Percentiles rank a stretch among this genome's conserved stretches.
phyloP scores from a whole-genome alignment of 1,139 yeast genomes.

The Nakaseomyces bracarensis region DNA sequence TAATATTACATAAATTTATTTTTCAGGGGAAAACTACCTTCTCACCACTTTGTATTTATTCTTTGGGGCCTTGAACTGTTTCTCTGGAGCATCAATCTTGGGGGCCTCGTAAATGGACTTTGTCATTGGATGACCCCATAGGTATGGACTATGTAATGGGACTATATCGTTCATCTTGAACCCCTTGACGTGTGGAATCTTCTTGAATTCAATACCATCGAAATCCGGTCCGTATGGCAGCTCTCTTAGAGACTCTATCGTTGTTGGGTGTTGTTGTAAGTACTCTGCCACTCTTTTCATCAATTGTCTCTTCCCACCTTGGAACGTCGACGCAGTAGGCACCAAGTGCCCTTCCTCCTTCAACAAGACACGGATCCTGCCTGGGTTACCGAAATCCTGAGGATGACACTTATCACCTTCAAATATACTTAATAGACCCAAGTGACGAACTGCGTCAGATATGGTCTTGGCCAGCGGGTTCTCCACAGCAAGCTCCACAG shows the following conservation, averaged over 20 bases:
- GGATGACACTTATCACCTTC: conserved; percentile 89
- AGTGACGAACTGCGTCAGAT: conserved; percentile 47
- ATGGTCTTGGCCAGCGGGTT: conserved; percentile 84
- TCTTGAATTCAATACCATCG: conserved; percentile 46
- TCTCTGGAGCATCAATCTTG: conserved; percentile 34
- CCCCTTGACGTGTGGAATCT: conserved; percentile 72
- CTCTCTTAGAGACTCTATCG: conserved; percentile 50
- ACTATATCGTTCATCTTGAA: conserved; percentile 78
- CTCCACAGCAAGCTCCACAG: conserved; percentile 55
- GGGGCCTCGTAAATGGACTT: conserved; percentile 60
- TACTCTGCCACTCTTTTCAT: conserved; percentile 54
- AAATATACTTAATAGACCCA: conserved; percentile 38
- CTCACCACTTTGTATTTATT: conserved; percentile 37
- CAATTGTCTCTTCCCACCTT: conserved; percentile 58
- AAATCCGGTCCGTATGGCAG: conserved; percentile 46
- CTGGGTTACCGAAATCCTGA: conserved; percentile 95
- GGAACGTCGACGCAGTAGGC: conserved; percentile 30
- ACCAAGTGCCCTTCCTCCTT: conserved; percentile 41
- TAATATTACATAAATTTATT: conserved; percentile 7
- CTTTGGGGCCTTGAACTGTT: conserved; percentile 36
- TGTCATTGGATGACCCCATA: conserved; percentile 79
- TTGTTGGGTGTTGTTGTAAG: conserved; percentile 62
- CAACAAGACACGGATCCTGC: conserved; percentile 71
- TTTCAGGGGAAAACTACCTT: conserved; percentile 19
- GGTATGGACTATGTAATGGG: conserved; percentile 72